Evolutionary conservation across 768 basidiomycete species (phyloP).

Genomic region (Mycena haematopus): DNA sequence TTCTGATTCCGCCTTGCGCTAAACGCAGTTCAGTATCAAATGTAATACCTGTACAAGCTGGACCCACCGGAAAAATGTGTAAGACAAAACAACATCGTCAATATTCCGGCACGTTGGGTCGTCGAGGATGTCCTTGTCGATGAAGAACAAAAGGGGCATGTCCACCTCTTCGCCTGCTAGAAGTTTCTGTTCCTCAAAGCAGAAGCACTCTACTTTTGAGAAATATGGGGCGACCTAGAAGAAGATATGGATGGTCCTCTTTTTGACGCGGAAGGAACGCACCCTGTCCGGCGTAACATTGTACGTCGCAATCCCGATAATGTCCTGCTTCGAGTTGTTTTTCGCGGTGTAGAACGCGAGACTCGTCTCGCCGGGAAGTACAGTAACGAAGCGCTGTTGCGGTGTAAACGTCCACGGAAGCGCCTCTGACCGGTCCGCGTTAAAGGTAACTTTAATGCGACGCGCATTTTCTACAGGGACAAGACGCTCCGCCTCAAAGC

Average conservation of each 20-base stretch:
- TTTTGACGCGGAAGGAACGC: slow-evolving; percentile 35
- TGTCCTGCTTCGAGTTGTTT: slow-evolving; percentile 83
- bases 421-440: slow-evolving; percentile 87
- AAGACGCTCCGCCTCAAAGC: slow-evolving; percentile 85
- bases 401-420: slow-evolving; percentile 95
- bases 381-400: slow-evolving; percentile 87
- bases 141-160: slow-evolving; percentile 98
- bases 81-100: slow-evolving; percentile 91
- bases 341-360: slow-evolving; percentile 95
- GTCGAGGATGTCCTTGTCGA: slow-evolving; percentile 95
- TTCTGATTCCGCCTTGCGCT: slow-evolving; percentile 87
- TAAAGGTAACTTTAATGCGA: slow-evolving; percentile 94
- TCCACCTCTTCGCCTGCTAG: slow-evolving; percentile 96
- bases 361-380: slow-evolving; percentile 94
- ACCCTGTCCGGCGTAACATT: slow-evolving; percentile 99
- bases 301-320: slow-evolving; percentile 98
- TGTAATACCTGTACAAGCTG: neutral
- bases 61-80: slow-evolving; percentile 94
- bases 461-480: slow-evolving; percentile 71
- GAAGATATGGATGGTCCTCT: neutral
- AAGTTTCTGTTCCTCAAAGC: slow-evolving; percentile 97
- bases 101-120: slow-evolving; percentile 88
- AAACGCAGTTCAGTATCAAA: slow-evolving; percentile 6
- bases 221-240: slow-evolving; percentile 95
- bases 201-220: slow-evolving; percentile 99